Base-by-base conservation (phyloP, 148 eudicot species). In the Euryodendron excelsum region DNA sequence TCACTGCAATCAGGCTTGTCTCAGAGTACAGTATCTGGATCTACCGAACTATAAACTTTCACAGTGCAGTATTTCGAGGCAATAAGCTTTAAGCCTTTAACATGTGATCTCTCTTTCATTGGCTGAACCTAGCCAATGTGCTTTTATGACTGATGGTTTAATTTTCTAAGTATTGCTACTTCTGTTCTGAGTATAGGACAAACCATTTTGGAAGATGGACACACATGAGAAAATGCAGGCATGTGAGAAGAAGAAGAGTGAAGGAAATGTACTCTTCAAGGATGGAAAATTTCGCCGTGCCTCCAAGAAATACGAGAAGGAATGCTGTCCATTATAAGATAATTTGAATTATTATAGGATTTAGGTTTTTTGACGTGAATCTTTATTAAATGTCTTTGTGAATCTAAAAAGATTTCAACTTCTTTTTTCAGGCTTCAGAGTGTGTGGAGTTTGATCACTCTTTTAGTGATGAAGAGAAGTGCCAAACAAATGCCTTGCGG, bases 201-300 rank as follows among this genome's bases (percentile, higher is more conserved):
- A 82, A 78, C 87, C 87, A 69, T 85, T 87, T 77, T 90, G 91
- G 91, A 83, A 90, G 77, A 88, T 88, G 93, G 86, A 82, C 48
- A 80, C 81, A 3, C 78, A 77, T 30, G 94, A 90, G 80, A 90
- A 87, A 48, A 80, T 88, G 33, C 80, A 82, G 58, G 88, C 88
- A 13, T 85, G 85, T 47, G 85, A 80, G 70, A 90, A 80, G 81
- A 88, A 87, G 83, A 88, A 88, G 77, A 83, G 88, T 45, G 90
- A 85, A 5, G 94, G 91, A 66, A 88, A 90, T 77, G 59, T n/a
- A 44, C 78, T 81, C 68, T 90, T 87, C 23, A 85, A 83, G 78
- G 84, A 87, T 34, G 88, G 85, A n/a, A 88, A 90, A 72, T 87
- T 82, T 63, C 64, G 48, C 81, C 82, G 83, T 61, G 94, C 94